These are phyloP conservation scores for Pythium rishiriense DNA, from an alignment of 352 stramenopile genomes.

Conservation along the genomic window DNA sequence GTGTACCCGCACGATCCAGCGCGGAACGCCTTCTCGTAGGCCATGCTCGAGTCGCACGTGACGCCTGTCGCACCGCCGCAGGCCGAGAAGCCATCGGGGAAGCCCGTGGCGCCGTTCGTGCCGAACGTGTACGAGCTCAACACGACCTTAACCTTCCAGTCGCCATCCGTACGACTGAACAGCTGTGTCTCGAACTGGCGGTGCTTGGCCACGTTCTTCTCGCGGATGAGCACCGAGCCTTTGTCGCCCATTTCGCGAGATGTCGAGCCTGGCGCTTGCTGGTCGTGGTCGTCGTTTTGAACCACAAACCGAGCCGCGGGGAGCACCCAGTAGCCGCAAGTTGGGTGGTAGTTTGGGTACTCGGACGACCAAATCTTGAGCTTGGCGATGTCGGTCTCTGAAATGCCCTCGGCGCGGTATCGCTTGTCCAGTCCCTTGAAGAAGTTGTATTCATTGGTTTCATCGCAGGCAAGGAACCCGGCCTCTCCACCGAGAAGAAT, in stretches of 20 bases:
- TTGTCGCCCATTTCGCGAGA: conserved; percentile 57
- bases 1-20: conserved; percentile 51
- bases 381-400: conserved; percentile 54
- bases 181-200: conserved; percentile 57
- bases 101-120: conserved; percentile 37
- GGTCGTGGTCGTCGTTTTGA: conserved; percentile 78
- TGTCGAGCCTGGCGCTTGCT: conserved; percentile 50
- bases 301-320: conserved; percentile 64
- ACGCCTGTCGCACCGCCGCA: conserved; percentile 34
- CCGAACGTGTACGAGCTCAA: conserved; percentile 68
- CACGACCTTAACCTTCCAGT: conserved; percentile 72
- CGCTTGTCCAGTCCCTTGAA: conserved; percentile 49
- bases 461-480: conserved; percentile 48
- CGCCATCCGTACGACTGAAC: conserved; percentile 51
- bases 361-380: conserved; percentile 80
- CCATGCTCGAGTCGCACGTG: conserved; percentile 36
- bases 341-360: conserved; percentile 57
- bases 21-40: conserved; percentile 56
- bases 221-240: conserved; percentile 57
- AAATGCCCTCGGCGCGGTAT: conserved; percentile 48
- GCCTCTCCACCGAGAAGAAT: conserved; percentile 43
- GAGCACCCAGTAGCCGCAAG: conserved; percentile 62
- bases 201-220: conserved; percentile 47
- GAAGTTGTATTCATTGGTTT: conserved; percentile 60
- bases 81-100: conserved; percentile 42